These are phyloP conservation scores for Ceratobasidium sp. DNA, from an alignment of 1,284 basidiomycete genomes.

Conservation along the genomic window DNA sequence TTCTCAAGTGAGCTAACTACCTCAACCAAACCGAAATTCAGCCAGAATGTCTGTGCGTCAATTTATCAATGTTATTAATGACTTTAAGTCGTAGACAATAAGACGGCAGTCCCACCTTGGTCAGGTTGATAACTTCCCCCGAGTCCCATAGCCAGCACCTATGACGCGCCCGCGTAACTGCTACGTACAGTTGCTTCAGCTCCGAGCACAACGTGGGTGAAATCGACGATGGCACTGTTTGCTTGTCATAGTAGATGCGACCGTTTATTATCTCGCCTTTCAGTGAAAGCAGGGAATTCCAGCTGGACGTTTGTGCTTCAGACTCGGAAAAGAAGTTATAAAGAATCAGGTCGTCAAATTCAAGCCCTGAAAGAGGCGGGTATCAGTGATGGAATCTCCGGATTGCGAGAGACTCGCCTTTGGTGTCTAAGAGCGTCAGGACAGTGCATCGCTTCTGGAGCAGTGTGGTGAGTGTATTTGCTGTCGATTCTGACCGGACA, in stretches of 20 bases:
- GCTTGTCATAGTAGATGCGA: slow-evolving; percentile 72
- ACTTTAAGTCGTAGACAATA: too few species aligned
- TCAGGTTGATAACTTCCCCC: slow-evolving; percentile 54
- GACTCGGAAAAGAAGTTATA: slow-evolving; percentile 82
- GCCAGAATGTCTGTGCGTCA: slow-evolving; percentile 29
- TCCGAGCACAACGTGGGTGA: slow-evolving; percentile 53
- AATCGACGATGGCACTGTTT: slow-evolving; percentile 47
- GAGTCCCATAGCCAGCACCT: slow-evolving; percentile 70
- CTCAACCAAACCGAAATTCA: background rate
- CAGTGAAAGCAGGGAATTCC: slow-evolving; percentile 68
- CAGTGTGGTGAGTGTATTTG: slow-evolving; percentile 65
- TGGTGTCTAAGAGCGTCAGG: slow-evolving; percentile 41
- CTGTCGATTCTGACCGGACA: slow-evolving; percentile 67
- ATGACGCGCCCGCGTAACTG: slow-evolving; percentile 77
- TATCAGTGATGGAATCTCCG: too few species aligned
- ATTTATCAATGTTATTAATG: too few species aligned
- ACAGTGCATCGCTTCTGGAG: slow-evolving; percentile 75
- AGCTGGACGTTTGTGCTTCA: slow-evolving; percentile 64
- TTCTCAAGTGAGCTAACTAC: background rate
- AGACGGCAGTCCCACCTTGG: slow-evolving; percentile 5
- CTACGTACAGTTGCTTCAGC: slow-evolving; percentile 79
- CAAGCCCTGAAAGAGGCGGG: slow-evolving; percentile 63
- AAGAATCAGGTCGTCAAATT: slow-evolving; percentile 79
- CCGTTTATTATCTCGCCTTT: slow-evolving; percentile 67
- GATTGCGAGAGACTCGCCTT: background rate